phyloP scores from a whole-genome alignment of 805 yeast genomes.

The Ascoidea asiatica region DNA sequence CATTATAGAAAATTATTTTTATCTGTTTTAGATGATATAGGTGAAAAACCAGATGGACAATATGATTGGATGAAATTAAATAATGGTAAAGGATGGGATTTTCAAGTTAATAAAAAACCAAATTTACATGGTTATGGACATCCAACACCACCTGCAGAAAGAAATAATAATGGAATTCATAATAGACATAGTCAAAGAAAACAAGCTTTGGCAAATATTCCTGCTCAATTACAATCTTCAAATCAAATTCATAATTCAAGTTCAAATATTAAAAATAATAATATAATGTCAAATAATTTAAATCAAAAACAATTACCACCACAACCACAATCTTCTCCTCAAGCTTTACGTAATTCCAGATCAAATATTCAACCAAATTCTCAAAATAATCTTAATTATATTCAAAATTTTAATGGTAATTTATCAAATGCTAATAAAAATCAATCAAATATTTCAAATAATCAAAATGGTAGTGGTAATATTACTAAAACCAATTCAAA shows the following conservation, averaged over 20 bases:
- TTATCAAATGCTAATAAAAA: too few species aligned
- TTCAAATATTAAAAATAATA: constrained; percentile 8
- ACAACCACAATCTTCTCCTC: too few species aligned
- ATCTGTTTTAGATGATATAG: constrained; percentile 60
- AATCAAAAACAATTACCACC: too few species aligned
- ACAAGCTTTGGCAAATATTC: not conserved
- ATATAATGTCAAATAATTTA: too few species aligned
- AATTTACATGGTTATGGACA: constrained; percentile 94
- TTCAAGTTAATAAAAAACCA: constrained; percentile 77
- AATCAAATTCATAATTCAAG: constrained; percentile 6
- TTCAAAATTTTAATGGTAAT: too few species aligned
- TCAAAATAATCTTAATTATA: too few species aligned
- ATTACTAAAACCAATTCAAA: too few species aligned
- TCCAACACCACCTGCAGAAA: constrained; percentile 68
- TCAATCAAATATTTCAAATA: too few species aligned
- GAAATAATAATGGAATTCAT: constrained; percentile 31
- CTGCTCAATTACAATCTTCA: constrained; percentile 3
- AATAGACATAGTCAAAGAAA: constrained; percentile 21
- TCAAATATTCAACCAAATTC: too few species aligned
- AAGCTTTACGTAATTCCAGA: too few species aligned
- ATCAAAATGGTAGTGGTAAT: too few species aligned
- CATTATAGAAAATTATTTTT: constrained; percentile 68
- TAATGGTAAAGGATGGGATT: constrained; percentile 94
- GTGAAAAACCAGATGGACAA: constrained; percentile 68
- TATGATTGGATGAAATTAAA: constrained; percentile 98